These are phyloP conservation scores for Aspergillus asperescens DNA, from an alignment of 495 filamentous ascomycete genomes.

Conservation along the genomic window DNA sequence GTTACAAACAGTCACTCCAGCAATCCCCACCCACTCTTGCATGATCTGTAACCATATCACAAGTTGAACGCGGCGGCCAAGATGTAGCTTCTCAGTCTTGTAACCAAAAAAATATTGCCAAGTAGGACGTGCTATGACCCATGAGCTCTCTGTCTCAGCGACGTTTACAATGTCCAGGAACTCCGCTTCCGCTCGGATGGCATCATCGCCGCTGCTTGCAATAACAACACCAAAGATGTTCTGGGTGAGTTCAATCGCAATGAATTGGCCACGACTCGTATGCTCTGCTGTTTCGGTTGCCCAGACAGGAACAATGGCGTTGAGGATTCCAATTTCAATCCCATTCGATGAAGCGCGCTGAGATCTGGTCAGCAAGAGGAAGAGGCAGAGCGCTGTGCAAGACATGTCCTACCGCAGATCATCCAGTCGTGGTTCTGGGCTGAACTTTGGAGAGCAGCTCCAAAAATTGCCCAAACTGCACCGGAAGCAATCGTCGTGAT, in stretches of 20 bases:
- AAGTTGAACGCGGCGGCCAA: conserved; percentile 60
- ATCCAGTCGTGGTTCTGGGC: conserved; percentile 66
- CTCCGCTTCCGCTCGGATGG: conserved; percentile 52
- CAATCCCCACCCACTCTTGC: conserved; percentile 70
- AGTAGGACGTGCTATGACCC: conserved; percentile 49
- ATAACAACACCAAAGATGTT: conserved; percentile 72
- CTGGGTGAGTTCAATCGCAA: conserved; percentile 67
- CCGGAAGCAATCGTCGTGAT: conserved; percentile 58
- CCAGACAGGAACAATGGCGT: conserved; percentile 68
- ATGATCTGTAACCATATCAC: conserved; percentile 70
- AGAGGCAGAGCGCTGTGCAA: neutral
- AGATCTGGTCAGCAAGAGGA: conserved; percentile 7
- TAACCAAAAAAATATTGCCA: conserved; percentile 60
- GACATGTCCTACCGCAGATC: conserved; percentile 50
- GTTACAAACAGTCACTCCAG: conserved; percentile 62
- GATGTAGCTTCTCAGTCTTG: conserved; percentile 58
- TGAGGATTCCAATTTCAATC: conserved; percentile 67
- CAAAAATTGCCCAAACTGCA: conserved; percentile 52
- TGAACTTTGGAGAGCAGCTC: conserved; percentile 55
- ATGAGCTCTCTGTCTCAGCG: conserved; percentile 51
- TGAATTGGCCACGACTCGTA: conserved; percentile 63
- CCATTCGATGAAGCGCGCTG: conserved; percentile 62
- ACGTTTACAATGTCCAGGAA: conserved; percentile 59
- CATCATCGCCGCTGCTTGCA: conserved; percentile 51
- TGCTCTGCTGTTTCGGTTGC: conserved; percentile 65